Evolutionary conservation across 2,329 filamentous ascomycete species (phyloP).

Genomic region (Hymenoscyphus fraxineus): DNA sequence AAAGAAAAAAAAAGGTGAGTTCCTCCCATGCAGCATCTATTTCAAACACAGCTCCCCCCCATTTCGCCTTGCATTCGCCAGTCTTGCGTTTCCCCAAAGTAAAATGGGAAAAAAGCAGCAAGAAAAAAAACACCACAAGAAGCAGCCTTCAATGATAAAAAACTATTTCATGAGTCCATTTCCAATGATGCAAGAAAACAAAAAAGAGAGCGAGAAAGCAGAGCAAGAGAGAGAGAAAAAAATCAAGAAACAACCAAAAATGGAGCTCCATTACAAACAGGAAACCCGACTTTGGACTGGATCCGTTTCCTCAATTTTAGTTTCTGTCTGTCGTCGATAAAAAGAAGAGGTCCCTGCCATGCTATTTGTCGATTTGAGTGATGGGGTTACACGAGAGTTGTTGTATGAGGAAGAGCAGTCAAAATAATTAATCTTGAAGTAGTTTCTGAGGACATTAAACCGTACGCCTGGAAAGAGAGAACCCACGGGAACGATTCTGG

Average conservation of each 20-base stretch:
- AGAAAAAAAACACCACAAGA: not conserved
- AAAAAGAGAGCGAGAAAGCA: not conserved
- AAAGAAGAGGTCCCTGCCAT: constrained; percentile 22
- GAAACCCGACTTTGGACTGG: constrained; percentile 14
- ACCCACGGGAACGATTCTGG: not conserved
- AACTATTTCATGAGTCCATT: not conserved
- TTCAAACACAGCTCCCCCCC: constrained; percentile 20
- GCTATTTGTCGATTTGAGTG: constrained; percentile 6
- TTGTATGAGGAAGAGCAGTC: constrained; percentile 20
- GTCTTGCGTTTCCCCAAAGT: not conserved
- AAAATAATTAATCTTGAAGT: constrained; percentile 32
- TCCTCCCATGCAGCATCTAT: constrained; percentile 29
- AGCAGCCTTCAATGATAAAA: not conserved
- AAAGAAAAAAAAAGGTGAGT: constrained; percentile 19
- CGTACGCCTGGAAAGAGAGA: constrained; percentile 17
- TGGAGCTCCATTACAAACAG: constrained; percentile 16
- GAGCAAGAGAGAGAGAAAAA: too few species aligned
- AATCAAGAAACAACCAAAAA: not conserved
- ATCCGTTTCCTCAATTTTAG: constrained; percentile 18
- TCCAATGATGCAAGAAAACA: not conserved
- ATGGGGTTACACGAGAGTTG: not conserved
- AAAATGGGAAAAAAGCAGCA: not conserved
- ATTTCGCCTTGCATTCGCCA: constrained; percentile 32
- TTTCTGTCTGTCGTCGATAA: constrained; percentile 19
- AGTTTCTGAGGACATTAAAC: constrained; percentile 26